Evolutionary conservation across 1,284 basidiomycete genomes (phyloP).

Genomic region (Moesziomyces sp.): DNA sequence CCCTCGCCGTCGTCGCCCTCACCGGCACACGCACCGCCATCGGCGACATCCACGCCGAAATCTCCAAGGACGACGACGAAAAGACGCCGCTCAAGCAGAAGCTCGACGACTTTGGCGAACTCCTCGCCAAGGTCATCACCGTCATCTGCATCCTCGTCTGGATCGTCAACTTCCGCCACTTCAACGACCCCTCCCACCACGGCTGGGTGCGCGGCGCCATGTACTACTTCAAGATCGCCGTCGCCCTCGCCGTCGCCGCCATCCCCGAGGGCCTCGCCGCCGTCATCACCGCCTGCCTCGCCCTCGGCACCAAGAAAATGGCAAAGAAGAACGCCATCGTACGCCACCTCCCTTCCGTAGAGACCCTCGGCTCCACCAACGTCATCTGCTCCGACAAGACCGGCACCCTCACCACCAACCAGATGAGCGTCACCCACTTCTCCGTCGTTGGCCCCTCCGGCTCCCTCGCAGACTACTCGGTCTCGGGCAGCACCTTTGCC

Average conservation of each 20-base stretch:
- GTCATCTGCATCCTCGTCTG: slow-evolving; percentile 67
- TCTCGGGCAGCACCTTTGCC: slow-evolving; percentile 61
- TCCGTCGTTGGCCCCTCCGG: slow-evolving; percentile 26
- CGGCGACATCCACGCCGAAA: slow-evolving; percentile 65
- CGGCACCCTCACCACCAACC: slow-evolving; percentile 66
- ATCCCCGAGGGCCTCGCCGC: slow-evolving; percentile 67
- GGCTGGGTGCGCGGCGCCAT: slow-evolving; percentile 65
- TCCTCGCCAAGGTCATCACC: slow-evolving; percentile 65
- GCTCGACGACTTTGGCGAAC: slow-evolving; percentile 67
- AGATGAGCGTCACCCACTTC: slow-evolving; percentile 66
- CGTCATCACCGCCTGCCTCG: slow-evolving; percentile 67
- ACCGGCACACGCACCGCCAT: slow-evolving; percentile 65
- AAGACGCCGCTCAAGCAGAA: slow-evolving; percentile 67
- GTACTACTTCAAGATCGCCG: slow-evolving; percentile 68
- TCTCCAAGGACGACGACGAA: slow-evolving; percentile 61
- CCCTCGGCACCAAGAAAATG: slow-evolving; percentile 67
- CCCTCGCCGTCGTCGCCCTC: slow-evolving; percentile 58
- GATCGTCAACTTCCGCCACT: slow-evolving; percentile 67
- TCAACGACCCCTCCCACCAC: slow-evolving; percentile 65
- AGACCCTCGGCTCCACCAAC: slow-evolving; percentile 66
- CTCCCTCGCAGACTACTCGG: slow-evolving; percentile 49
- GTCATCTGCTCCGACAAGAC: slow-evolving; percentile 68
- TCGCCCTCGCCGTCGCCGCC: slow-evolving; percentile 66
- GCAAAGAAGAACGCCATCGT: slow-evolving; percentile 67
- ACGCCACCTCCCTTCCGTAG: slow-evolving; percentile 64